These are phyloP conservation scores for Hydrangea macrophylla DNA, from an alignment of 148 eudicot species.

Conservation along the genomic window DNA sequence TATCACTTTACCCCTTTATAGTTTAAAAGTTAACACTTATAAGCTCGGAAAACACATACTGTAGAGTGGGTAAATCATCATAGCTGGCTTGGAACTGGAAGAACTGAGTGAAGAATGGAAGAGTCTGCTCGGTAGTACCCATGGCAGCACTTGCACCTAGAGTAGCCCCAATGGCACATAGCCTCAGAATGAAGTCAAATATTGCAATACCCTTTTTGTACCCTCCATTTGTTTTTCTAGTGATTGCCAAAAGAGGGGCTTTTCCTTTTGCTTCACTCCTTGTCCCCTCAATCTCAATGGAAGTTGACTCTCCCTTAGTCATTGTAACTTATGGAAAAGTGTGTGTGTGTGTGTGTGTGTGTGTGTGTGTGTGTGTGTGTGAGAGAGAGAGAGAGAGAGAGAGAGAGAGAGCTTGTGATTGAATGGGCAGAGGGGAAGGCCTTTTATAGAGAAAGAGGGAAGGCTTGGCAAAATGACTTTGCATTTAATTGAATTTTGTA, in stretches of 20 bases:
- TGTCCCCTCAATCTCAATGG: slow-evolving; percentile 9
- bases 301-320: slow-evolving; percentile 21
- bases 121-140: slow-evolving; percentile 56
- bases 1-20: too few relatives aligned
- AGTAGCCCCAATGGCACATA: slow-evolving; percentile 37
- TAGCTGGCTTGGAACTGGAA: slow-evolving; percentile 58
- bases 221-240: slow-evolving; percentile 7
- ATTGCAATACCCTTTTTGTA: slow-evolving; percentile 34
- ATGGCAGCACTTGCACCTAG: slow-evolving; percentile 44
- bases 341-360: background rate
- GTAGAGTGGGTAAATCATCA: slow-evolving; percentile 45
- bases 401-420: background rate
- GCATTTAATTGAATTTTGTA: background rate
- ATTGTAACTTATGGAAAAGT: background rate
- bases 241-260: slow-evolving; percentile 30
- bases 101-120: slow-evolving; percentile 62
- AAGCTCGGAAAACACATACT: slow-evolving; percentile 30
- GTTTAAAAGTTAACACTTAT: too few relatives aligned
- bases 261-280: slow-evolving; percentile 24
- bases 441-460: background rate
- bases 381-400: background rate
- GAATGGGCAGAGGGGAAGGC: background rate
- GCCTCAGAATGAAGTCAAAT: slow-evolving; percentile 47
- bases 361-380: background rate
- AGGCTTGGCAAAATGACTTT: background rate